Evolutionary conservation across 345 rosid genomes (phyloP), one percentile per base, ranked within the genome.

Genomic region (Murraya koenigii): DNA sequence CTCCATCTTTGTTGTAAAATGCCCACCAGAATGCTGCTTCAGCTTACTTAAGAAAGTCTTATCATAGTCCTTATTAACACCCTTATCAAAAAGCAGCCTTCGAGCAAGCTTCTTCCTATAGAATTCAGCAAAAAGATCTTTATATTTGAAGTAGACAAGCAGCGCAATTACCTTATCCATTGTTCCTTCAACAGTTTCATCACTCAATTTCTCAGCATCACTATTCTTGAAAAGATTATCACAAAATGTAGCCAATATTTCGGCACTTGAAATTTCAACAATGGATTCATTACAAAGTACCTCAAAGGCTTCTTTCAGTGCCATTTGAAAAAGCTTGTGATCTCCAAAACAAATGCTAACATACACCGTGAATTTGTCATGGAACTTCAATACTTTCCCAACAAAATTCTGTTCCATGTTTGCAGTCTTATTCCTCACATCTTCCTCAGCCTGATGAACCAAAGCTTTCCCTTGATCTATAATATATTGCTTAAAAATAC

Each of bases 1-100:
- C 78, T 92, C 97, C 91, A 92, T 89, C 86, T 88, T 90, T 59
- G 89, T 82, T 36, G 92, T 88, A 78, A 90, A 90, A 88, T 87
- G 89, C 47, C 88, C 87, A 72, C 92, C 94, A 81, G 83, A 87
- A 71, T 87, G 91, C 72, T 84, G 91, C 80, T 92, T 92, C 82
- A 88, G 89, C 35, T 69, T 47, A 1, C 6, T 70, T 8, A 70
- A 8, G 15, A 47, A 7, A 2, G 14, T 28, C 26, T 30, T 28
- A 1, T 47, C 74, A 7, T 49, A 8, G 1, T 70, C 74, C 25
- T 49, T 19, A 14, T 70, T 52, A 28, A 25, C 25, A 70, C 41
- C 54, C 41, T 52, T 52, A 19, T 52, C 90, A 79, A 79, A 86
- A 41, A 88, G 87, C 71, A 88, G 89, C 9, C 90, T 76, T 8